These are phyloP conservation scores for Neofusicoccum sp. DNA, from an alignment of 2,329 filamentous ascomycete genomes.

Conservation along the genomic window DNA sequence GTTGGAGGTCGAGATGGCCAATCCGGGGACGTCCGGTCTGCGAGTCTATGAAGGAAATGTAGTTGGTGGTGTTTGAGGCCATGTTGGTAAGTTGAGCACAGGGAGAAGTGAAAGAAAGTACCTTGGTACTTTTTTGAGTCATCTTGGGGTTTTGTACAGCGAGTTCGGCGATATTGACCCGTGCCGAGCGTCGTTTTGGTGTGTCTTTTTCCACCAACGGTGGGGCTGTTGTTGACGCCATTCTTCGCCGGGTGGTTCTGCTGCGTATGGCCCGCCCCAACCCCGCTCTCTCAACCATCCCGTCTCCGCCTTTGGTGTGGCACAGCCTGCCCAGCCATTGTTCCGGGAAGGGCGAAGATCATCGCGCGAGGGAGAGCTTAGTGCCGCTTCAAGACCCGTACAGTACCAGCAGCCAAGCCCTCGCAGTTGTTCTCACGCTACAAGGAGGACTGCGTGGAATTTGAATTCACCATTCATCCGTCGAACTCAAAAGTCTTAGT, in stretches of 20 bases:
- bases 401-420: too few species aligned
- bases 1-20: conserved; percentile 42
- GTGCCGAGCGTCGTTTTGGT: neutral
- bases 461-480: neutral
- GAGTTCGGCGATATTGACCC: neutral
- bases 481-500: neutral
- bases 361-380: too few species aligned
- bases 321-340: too few species aligned
- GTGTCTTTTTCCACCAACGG: neutral
- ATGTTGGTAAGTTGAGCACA: neutral
- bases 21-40: conserved; percentile 29
- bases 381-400: too few species aligned
- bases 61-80: neutral
- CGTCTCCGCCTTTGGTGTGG: too few species aligned
- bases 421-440: too few species aligned
- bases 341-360: too few species aligned
- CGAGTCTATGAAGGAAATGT: neutral
- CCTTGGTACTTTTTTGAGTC: neutral
- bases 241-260: neutral
- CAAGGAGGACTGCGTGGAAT: too few species aligned
- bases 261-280: neutral
- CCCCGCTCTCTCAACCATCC: neutral
- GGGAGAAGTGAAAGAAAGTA: neutral
- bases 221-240: conserved; percentile 1
- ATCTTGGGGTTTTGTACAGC: neutral